Percentiles rank a stretch among this genome's conserved stretches.
phyloP scores from a whole-genome alignment of 495 filamentous ascomycete genomes.

The Hyphodiscus hymeniophilus region DNA sequence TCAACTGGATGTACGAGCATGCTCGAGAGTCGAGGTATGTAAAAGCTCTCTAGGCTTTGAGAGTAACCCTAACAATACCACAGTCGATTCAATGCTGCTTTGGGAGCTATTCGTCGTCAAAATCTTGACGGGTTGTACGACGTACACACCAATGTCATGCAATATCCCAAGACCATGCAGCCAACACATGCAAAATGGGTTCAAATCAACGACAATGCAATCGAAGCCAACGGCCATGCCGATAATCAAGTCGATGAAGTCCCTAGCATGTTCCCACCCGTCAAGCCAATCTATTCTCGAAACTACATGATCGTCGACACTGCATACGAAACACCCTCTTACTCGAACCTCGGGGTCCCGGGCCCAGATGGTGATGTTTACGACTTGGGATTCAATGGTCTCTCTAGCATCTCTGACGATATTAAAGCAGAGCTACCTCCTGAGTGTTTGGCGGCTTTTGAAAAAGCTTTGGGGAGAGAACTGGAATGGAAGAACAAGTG shows the following conservation, averaged over 20 bases:
- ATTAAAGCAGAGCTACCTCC: conserved; percentile 60
- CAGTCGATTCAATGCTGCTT: conserved; percentile 72
- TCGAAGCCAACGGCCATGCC: conserved; percentile 12
- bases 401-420: conserved; percentile 56
- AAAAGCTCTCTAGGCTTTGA: neutral
- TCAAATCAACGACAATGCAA: conserved; percentile 35
- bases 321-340: conserved; percentile 39
- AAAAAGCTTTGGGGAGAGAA: conserved; percentile 53
- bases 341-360: conserved; percentile 47
- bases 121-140: conserved; percentile 79
- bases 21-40: conserved; percentile 79
- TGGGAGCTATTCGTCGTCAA: conserved; percentile 54
- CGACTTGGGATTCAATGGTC: conserved; percentile 56
- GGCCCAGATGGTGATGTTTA: conserved; percentile 53
- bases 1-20: conserved; percentile 98
- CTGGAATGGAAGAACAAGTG: conserved; percentile 64
- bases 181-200: conserved; percentile 81
- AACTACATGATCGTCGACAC: conserved; percentile 74
- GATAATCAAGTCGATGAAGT: conserved; percentile 20
- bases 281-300: conserved; percentile 56
- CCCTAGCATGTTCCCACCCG: conserved; percentile 47
- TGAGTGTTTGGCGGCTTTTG: conserved; percentile 62
- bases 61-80: conserved; percentile 16
- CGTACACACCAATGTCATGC: conserved; percentile 83
- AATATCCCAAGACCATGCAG: conserved; percentile 82